phyloP scores from a whole-genome alignment of 2,329 filamentous ascomycete species.

The Cryphonectria naterciae region DNA sequence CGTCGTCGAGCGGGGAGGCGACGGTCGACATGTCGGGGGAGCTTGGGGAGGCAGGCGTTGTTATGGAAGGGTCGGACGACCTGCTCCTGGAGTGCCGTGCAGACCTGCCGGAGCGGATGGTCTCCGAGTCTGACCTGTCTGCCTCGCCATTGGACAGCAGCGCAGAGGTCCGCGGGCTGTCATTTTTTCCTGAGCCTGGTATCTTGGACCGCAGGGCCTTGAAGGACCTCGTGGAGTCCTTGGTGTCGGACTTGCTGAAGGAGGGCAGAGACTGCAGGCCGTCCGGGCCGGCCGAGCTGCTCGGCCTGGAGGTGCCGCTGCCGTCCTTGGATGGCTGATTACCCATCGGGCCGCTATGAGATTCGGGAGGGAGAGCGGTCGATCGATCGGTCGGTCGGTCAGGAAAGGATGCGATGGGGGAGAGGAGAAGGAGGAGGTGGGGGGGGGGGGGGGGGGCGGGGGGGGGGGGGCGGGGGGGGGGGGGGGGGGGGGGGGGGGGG shows the following conservation, averaged over 20 bases:
- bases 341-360: conserved; percentile 59
- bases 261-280: conserved; percentile 85
- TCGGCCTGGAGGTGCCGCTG: conserved; percentile 54
- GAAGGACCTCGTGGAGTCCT: conserved; percentile 87
- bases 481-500: no score
- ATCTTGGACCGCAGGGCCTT: conserved; percentile 88
- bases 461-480: no score
- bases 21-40: conserved; percentile 46
- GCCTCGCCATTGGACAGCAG: conserved; percentile 66
- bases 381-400: conserved; percentile 27
- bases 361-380: conserved; percentile 7
- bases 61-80: conserved; percentile 47
- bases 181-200: conserved; percentile 68
- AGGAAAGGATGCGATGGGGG: conserved; percentile 26
- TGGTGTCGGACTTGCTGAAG: conserved; percentile 89
- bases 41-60: conserved; percentile 45
- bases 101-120: conserved; percentile 72
- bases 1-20: conserved; percentile 53
- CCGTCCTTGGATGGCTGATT: conserved; percentile 72
- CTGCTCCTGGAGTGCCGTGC: conserved; percentile 52
- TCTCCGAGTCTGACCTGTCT: conserved; percentile 75
- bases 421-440: no score
- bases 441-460: neutral
- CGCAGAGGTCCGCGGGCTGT: conserved; percentile 80
- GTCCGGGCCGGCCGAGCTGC: conserved; percentile 50